A percentile compares a stretch with the other conserved stretches of the same genome.
phyloP scores from a whole-genome alignment of 2,329 filamentous ascomycete species.

The Calonectria naviculata region DNA sequence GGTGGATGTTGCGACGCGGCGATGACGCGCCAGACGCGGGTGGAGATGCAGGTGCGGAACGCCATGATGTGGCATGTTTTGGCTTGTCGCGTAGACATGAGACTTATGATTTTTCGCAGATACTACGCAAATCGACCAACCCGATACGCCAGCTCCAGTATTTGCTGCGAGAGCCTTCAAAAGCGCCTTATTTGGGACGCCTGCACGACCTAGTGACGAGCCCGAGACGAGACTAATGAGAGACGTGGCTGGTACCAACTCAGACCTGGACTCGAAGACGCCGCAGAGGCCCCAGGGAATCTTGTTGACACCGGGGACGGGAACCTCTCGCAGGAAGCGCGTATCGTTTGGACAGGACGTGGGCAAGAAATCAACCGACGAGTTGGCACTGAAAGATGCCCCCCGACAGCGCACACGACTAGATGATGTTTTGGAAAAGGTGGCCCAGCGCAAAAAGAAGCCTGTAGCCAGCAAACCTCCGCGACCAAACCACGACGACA shows the following conservation, averaged over 20 bases:
- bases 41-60: conserved; percentile 43
- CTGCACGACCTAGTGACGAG: conserved; percentile 53
- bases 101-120: conserved; percentile 40
- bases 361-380: conserved; percentile 52
- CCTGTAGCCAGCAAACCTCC: conserved; percentile 9
- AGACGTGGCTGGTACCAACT: conserved; percentile 34
- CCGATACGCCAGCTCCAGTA: conserved; percentile 74
- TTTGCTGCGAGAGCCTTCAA: conserved; percentile 75
- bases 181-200: conserved; percentile 72
- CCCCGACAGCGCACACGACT: conserved; percentile 54
- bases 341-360: conserved; percentile 74
- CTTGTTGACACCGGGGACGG: conserved; percentile 72
- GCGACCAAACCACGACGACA: conserved; percentile 28
- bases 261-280: conserved; percentile 51
- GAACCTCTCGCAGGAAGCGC: conserved; percentile 69
- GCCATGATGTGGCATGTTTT: not conserved
- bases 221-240: conserved; percentile 33
- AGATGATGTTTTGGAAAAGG: conserved; percentile 57
- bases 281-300: conserved; percentile 68
- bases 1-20: conserved; percentile 66
- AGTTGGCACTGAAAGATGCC: conserved; percentile 45
- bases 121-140: conserved; percentile 63
- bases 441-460: conserved; percentile 27
- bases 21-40: conserved; percentile 50
- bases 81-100: not conserved